These are phyloP conservation scores for Chaetomium sp. DNA, from an alignment of 2,329 filamentous ascomycete genomes.

Conservation along the genomic window DNA sequence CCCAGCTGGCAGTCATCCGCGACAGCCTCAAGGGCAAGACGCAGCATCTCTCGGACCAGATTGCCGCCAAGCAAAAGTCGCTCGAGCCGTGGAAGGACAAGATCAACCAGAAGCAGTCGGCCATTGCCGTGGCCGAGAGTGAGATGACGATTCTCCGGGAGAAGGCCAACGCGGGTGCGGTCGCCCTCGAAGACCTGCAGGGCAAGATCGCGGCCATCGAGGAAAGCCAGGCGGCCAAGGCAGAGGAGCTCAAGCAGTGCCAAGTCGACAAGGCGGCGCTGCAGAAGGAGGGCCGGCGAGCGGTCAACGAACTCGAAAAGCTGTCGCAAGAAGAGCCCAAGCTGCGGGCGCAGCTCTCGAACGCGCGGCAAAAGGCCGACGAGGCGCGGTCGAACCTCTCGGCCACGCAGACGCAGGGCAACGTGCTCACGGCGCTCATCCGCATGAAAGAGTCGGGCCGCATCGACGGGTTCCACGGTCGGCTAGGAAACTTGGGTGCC, in stretches of 20 bases:
- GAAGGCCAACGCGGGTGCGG: slow-evolving; percentile 78
- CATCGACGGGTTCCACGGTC: slow-evolving; percentile 94
- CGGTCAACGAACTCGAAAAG: slow-evolving; percentile 66
- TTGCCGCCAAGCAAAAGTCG: slow-evolving; percentile 84
- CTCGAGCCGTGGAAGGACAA: slow-evolving; percentile 96
- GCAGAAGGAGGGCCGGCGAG: slow-evolving; percentile 65
- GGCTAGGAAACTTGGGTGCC: slow-evolving; percentile 85
- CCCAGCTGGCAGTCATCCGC: slow-evolving; percentile 74
- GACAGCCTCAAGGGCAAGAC: slow-evolving; percentile 92
- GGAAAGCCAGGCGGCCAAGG: slow-evolving; percentile 63
- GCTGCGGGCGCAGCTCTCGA: slow-evolving; percentile 77
- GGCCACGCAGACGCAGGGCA: slow-evolving; percentile 85
- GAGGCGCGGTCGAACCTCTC: slow-evolving; percentile 88
- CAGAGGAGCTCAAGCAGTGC: slow-evolving; percentile 67
- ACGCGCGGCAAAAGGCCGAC: slow-evolving; percentile 87
- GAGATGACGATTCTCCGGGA: slow-evolving; percentile 88
- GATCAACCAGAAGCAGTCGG: slow-evolving; percentile 91
- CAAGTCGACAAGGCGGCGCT: slow-evolving; percentile 65
- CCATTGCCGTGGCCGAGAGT: slow-evolving; percentile 89
- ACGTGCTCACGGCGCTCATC: slow-evolving; percentile 86
- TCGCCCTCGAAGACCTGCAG: slow-evolving; percentile 76
- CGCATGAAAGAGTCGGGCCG: slow-evolving; percentile 91
- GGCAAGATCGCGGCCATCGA: slow-evolving; percentile 70
- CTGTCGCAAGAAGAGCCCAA: slow-evolving; percentile 73
- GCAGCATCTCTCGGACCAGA: slow-evolving; percentile 86